Base-by-base conservation (phyloP, 1,284 basidiomycete genomes). In the Leccinum subrobustum region DNA sequence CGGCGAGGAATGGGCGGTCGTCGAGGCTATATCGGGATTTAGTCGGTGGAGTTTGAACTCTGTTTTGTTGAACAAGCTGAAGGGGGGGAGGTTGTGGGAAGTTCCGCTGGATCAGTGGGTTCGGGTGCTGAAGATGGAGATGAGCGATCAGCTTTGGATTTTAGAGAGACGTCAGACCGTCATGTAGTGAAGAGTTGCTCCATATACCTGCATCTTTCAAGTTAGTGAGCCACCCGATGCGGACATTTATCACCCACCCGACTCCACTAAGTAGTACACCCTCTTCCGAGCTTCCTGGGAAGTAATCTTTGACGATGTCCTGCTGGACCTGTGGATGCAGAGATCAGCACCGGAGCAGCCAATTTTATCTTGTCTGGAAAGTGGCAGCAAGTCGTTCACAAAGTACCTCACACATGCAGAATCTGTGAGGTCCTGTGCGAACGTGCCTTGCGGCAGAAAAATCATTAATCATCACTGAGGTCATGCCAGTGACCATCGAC, bases 121-220 rank as follows among this genome's bases (percentile, higher is more conserved):
- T 29, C 68, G 60, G 12, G 51, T 78, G 16, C 42, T 86, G 57
- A 71, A 71, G 63, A 78, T 85, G 76, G 72, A 75, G 60, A 76
- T 73, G 66, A 70, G 64, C 50, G 77, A 79, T 55, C 79, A 79
- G 63, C 68, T 89, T 57, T 86, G 84, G 76, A 83, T 88, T 51
- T 63, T 87, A 54, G 80, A 78, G 58, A 64, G 70, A 57, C 63
- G 52, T 33, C 47, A 8, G 4, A 50, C 14, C 20, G 14, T 25
- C 6, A 7, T 4, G 23, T 48, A 16, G 11, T 1, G 2, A n/a
- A n/a, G n/a, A 11, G 35, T 37, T 14, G 35, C 14, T 37, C 14
- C 6, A 37, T 37, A 4, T 7, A 37, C 35, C 3, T 37, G 3
- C 35, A 16, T 37, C 35, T 7, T 37, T 44, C 31, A 27, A 29